phyloP scores from a whole-genome alignment of 495 filamentous ascomycete species.

The Articulospora tetracladia region DNA sequence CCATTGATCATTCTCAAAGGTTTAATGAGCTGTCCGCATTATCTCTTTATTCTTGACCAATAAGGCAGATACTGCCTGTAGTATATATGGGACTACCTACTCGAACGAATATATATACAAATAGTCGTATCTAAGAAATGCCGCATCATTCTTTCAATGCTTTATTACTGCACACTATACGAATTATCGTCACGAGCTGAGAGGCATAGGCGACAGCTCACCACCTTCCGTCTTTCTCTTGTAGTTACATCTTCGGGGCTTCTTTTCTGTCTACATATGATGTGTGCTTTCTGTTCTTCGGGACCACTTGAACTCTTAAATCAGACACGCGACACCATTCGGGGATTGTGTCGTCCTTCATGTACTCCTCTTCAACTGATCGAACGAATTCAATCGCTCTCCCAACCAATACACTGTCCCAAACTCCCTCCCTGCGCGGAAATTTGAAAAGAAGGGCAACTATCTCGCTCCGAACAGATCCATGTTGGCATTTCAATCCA shows the following conservation, averaged over 20 bases:
- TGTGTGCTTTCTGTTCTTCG: background rate
- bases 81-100: no score
- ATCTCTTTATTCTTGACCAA: no score
- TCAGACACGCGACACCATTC: constrained; percentile 1
- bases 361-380: background rate
- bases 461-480: background rate
- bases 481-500: background rate
- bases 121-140: no score
- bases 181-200: background rate
- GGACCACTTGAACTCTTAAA: no score
- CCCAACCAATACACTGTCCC: background rate
- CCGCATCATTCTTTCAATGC: no score
- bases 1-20: no score
- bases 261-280: background rate
- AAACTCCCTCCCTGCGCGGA: constrained; percentile 3
- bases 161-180: no score
- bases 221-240: background rate
- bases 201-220: background rate
- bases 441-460: background rate
- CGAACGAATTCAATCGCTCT: constrained; percentile 1
- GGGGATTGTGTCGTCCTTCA: background rate
- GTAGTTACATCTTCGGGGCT: background rate
- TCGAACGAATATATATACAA: no score
- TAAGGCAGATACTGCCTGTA: no score
- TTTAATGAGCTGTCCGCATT: no score